Percentiles rank a stretch among this genome's conserved stretches.
Evolutionary conservation across 1,284 basidiomycete genomes (phyloP).

Genomic region (Tilletia indica): DNA sequence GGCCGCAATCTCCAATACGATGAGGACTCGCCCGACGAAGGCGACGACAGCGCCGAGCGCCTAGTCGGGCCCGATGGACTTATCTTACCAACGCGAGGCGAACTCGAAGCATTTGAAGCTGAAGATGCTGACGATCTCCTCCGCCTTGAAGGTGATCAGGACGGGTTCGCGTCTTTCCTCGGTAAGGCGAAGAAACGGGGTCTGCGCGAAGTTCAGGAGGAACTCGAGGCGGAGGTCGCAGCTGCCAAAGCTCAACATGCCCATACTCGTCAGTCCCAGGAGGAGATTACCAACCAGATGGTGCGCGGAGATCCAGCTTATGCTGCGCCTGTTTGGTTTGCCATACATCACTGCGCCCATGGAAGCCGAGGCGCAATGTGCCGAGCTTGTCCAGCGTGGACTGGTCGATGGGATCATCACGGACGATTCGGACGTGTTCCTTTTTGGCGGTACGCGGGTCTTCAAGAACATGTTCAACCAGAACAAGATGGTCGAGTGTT

Average conservation of each 20-base stretch:
- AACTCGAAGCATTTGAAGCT: conserved; percentile 64
- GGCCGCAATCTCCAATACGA: conserved; percentile 60
- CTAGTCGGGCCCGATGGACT: conserved; percentile 57
- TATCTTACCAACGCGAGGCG: conserved; percentile 75
- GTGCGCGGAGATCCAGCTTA: conserved; percentile 84
- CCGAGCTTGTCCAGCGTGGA: conserved; percentile 77
- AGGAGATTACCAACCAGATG: conserved; percentile 93
- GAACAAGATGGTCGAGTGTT: conserved; percentile 96
- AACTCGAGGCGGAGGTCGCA: conserved; percentile 89
- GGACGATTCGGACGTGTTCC: conserved; percentile 97
- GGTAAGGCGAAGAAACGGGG: conserved; percentile 71
- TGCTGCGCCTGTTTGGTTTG: conserved; percentile 86
- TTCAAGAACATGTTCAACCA: conserved; percentile 99
- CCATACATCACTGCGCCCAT: conserved; percentile 98
- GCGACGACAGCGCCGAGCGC: conserved; percentile 34
- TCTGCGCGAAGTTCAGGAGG: conserved; percentile 66
- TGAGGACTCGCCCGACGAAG: conserved; percentile 58
- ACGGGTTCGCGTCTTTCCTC: conserved; percentile 76
- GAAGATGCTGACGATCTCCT: conserved; percentile 64
- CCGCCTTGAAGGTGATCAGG: conserved; percentile 62
- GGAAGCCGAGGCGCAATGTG: conserved; percentile 98
- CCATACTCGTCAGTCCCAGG: conserved; percentile 84
- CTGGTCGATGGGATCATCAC: conserved; percentile 98
- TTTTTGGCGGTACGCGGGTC: conserved; percentile 88
- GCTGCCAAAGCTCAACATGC: conserved; percentile 78